Evolutionary conservation across 2,329 filamentous ascomycete genomes (phyloP), one percentile per base, ranked within the genome.

Genomic region (Trichophyton schoenleinii): DNA sequence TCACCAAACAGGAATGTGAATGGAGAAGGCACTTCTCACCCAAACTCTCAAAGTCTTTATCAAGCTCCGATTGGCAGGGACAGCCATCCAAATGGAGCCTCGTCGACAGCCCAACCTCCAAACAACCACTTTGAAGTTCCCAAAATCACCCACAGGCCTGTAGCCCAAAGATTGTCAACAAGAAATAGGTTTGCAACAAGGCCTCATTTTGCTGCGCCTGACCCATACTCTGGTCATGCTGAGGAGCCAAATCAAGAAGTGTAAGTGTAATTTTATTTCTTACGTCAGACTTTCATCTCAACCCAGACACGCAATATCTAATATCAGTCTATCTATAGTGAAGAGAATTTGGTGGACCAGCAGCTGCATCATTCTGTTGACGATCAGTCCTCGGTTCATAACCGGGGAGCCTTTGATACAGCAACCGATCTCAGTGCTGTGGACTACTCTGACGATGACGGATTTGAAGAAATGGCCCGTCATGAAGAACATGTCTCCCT

Each of bases 371-470:
- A 20, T 41, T 15, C 34, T 34, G 42, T 52, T 20, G 42, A 60
- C 3, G 48, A 61, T 11, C 41, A 61, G 20, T 41, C 38, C 6
- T 53, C 52, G 13, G 25, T 15, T 46, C 41, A 59, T 25, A 55
- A 48, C 52, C 20, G 60, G 15, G 65, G 64, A n/a, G 55, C 65
- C 2, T 66, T 66, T 49, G 65, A 66, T 60, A 61, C 59, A 25
- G 38, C 42, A 48, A 66, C 65, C 28, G 64, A 65, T 28, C 62
- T 66, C 9, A 66, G 65, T 57, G 62, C 58, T 25, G n/a, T 66
- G 11, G 62, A 66, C 59, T 65, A 52, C 20, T 63, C 63, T n/a
- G 61, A 63, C 22, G 60, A 57, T 42, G 41, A 25, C 18, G 61
- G 60, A 1, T 34, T 44, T 28, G 20, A 46, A 8, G 57, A 44